Evolutionary conservation across 495 filamentous ascomycete species (phyloP), one percentile per base, ranked within the genome.

Genomic region (Evansstolkia leycettana): DNA sequence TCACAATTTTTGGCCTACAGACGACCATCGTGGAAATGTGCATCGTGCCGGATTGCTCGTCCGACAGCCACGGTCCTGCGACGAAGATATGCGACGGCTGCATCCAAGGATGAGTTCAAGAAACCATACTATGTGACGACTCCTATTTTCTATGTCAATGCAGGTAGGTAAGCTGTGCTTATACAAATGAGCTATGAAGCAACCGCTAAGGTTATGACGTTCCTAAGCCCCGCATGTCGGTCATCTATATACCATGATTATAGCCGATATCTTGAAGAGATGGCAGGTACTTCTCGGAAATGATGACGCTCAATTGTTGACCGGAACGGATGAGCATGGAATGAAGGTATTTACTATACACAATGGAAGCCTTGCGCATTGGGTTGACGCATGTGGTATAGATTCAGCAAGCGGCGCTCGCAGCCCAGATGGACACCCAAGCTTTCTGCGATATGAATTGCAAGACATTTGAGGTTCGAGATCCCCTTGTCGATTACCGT

Each of bases 101-200:
- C 40, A 1, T 31, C 28, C 12, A 37, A 43, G 24, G 37, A 37
- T 18, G 40, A 45, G 18, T 35, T 51, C 27, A 62, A 68, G 43
- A 96, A 98, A 65, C 88, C 92, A 4, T 95, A 80, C 68, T 96
- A 95, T 70, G 69, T 95, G 46, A 96, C 90, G 2, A 87, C 84
- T 5, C 90, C 90, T 5, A 99, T 99, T 32, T 99, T 96, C 67
- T 99, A 99, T 52, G 92, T 96, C 57, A 99, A 99, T 71, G 84
- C 88, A 15, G 78, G 87, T 92, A 68, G n/a, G n/a, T n/a, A 33
- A 6, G 27, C 30, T 14, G 10, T 16, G 0, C 2, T 28, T 11
- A 14, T 36, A 6, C 12, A 28, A 7, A 13, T 14, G 18, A 2
- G 16, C 2, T 27, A 30, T 39, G n/a, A 11, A n/a, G 29, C 23